Base-by-base conservation (phyloP, 108 stramenopile species). In the Ochromonas danica region DNA sequence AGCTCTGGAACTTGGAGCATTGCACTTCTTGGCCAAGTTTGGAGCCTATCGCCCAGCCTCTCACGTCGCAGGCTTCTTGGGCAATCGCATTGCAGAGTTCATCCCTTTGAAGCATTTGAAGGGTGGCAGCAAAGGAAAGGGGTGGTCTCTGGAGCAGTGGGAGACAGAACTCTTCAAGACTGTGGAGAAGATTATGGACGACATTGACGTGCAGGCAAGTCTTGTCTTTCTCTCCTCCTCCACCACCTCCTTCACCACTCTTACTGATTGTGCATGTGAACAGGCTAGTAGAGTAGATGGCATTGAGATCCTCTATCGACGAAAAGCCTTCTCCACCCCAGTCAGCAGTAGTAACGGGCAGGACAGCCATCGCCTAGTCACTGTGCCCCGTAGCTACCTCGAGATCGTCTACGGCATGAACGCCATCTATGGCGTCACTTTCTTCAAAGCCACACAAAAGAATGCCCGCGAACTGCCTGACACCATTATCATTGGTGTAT, bases 11-110 rank as follows among this genome's bases (percentile, higher is more conserved):
- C 41, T 75, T 10, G 72, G 40, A 30, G 72, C 51, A 14, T 6
- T 57, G 3, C 72, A 75, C 38, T 75, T 75, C 40, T 41, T 75
- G 40, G 10, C 38, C 31, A 75, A 75, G 40, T 75, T 75, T 36
- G 40, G 36, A 6, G 27, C 3, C 28, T 75, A 41, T 36, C 3
- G 31, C 31, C 27, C 43, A 6, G 31, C 3, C 10, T 14, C 3
- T 27, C 72, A 75, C 38, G 10, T 3, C 10, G n/a, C 41, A 35
- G 72, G 72, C 40, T 75, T 75, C 51, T 60, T 75, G 30, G 43
- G 45, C n/a, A 75, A 41, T 75, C 72, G 72, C 3, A 75, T 75
- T 27, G 25, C 38, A 6, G 72, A 75, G 31, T 75, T 75, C 51
- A 41, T 75, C 31, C 72, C 72, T 6, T 3, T 75, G 27, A 57